Conservation (phyloP, 2,329 filamentous ascomycete genomes). For the Fusarium zealandicum region DNA sequence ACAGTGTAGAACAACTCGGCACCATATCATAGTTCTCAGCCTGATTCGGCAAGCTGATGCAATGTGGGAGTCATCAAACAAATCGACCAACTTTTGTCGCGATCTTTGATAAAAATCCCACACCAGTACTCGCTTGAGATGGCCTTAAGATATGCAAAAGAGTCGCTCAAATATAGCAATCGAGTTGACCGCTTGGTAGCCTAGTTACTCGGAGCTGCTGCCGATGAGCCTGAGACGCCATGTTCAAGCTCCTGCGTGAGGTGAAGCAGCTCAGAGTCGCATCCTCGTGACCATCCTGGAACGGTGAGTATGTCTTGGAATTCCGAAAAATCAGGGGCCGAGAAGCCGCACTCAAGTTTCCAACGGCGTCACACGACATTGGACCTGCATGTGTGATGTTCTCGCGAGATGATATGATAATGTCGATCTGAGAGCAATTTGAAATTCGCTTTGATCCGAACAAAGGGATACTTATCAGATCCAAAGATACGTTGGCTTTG, state of each 20-base stretch:
- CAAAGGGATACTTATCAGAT: not conserved
- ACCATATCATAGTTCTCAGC: too few species aligned
- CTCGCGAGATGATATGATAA: constrained; percentile 26
- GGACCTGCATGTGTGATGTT: constrained; percentile 29
- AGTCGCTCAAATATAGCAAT: not conserved
- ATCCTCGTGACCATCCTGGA: constrained; percentile 3
- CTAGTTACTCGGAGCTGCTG: not conserved
- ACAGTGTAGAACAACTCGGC: not conserved
- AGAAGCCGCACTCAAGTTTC: constrained; percentile 13
- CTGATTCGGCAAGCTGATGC: too few species aligned
- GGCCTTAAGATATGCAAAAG: not conserved
- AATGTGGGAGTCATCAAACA: too few species aligned
- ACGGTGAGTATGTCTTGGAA: constrained; percentile 20
- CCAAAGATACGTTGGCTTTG: not conserved
- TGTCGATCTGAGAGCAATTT: constrained; percentile 5
- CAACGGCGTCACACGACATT: constrained; percentile 30
- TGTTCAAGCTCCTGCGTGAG: not conserved
- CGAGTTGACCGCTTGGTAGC: not conserved
- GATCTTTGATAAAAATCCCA: not conserved
- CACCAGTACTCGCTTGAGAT: not conserved
- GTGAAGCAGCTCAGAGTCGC: too few species aligned
- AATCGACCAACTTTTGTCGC: not conserved
- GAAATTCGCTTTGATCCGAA: constrained; percentile 14
- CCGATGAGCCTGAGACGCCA: not conserved
- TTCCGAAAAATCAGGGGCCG: constrained; percentile 21